Evolutionary conservation across 2,329 filamentous ascomycete genomes (phyloP).

Genomic region (Penicillium aurantiogriseum): DNA sequence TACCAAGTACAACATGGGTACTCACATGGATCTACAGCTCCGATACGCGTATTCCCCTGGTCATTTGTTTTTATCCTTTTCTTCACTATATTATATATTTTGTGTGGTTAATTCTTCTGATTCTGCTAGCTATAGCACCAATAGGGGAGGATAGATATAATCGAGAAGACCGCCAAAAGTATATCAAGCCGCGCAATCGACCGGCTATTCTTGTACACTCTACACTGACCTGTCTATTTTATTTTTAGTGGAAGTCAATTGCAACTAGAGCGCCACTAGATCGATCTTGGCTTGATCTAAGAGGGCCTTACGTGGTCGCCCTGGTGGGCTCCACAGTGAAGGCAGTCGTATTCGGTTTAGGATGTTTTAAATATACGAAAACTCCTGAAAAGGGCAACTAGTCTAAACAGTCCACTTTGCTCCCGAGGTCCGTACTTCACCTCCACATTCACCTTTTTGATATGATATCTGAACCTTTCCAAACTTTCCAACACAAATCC

Average conservation of each 20-base stretch:
- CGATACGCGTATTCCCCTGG: too few relatives aligned
- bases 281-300: constrained; percentile 7
- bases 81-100: not conserved
- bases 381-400: constrained; percentile 1
- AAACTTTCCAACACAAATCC: not conserved
- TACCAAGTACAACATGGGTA: too few relatives aligned
- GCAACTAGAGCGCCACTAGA: constrained; percentile 2
- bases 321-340: constrained; percentile 1
- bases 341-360: constrained; percentile 1
- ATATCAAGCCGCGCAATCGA: too few relatives aligned
- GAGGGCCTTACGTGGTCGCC: constrained; percentile 1
- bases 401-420: not conserved
- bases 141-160: not conserved
- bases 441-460: not conserved
- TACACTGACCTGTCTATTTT: not conserved
- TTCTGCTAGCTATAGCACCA: not conserved
- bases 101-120: too few relatives aligned
- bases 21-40: too few relatives aligned
- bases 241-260: constrained; percentile 2
- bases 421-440: not conserved
- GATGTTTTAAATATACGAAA: not conserved
- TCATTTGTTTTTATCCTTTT: too few relatives aligned
- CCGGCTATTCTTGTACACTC: not conserved
- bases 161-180: too few relatives aligned
- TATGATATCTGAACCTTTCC: not conserved